Base-by-base conservation (phyloP, 1,284 basidiomycete genomes). In the Trichosporon faecale region DNA sequence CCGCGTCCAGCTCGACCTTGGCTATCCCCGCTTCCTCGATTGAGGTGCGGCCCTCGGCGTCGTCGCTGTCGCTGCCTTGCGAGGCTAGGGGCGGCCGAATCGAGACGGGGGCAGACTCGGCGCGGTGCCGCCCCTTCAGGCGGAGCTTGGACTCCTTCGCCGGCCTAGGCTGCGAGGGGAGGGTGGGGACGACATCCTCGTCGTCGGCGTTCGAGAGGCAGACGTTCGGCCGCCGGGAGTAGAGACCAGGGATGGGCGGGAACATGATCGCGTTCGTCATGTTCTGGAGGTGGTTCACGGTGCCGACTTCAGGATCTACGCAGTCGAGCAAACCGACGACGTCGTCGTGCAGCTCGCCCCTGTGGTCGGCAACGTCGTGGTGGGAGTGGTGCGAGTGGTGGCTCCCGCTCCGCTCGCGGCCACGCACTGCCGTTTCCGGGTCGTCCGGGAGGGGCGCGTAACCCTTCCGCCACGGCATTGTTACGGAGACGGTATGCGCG, bases 241-340 rank as follows among this genome's bases (percentile, higher is more conserved):
- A 83, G 27, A 83, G 68, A 33, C 68, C 65, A 0, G 83, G 83
- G 31, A 83, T 70, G 68, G 82, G 75, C 1, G 83, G 83, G n/a
- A 83, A 74, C 65, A 84, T 72, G 68, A 84, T 77, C 1, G 75
- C 76, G 69, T 84, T 84, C 8, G 81, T 79, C 40, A 81, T 75
- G 67, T 84, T 82, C 72, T 84, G 83, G 5, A 84, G 72, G 57
- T 81, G 77, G 67, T 80, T 80, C 14, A 84, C 82, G 2, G 80
- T 82, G 0, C 79, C 75, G 5, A 82, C 79, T 23, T 80, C 73
- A 6, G 76, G 76, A 68, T 82, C 81, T 8, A 82, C 76, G 64
- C 71, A 71, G 70, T 82, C 81, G 52, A 82, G 72, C 52, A 82
- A 46, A 2, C 81, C 80, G 9, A 82, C 78, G 14, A 79, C 73